Percentiles rank a stretch among this genome's conserved stretches.
These are phyloP conservation scores for Aulographum hederae DNA, from an alignment of 2,329 filamentous ascomycete genomes.

Conservation along the genomic window DNA sequence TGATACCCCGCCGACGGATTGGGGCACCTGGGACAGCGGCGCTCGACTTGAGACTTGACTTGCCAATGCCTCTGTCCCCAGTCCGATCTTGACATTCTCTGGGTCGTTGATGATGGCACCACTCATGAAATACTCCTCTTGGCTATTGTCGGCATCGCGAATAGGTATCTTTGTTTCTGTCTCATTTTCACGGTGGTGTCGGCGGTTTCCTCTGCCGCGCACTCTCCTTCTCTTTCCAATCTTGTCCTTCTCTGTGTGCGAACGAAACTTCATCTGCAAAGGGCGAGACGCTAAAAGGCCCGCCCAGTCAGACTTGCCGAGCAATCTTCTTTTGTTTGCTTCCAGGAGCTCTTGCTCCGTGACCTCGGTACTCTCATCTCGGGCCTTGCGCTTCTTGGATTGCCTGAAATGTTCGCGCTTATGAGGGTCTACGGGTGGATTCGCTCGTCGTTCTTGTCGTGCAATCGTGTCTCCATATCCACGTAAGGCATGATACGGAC, in stretches of 20 bases:
- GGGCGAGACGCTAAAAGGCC: conserved; percentile 13
- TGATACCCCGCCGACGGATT: neutral
- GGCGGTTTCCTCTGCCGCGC: neutral
- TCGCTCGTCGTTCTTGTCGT: neutral
- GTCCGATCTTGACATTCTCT: too few species aligned
- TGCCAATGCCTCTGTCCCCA: too few species aligned
- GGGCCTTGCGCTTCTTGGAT: neutral
- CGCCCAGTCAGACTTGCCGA: conserved; percentile 16
- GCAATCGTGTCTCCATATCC: neutral
- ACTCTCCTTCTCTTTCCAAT: neutral
- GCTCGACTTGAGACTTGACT: neutral
- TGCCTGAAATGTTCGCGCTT: neutral
- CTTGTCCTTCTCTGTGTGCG: neutral
- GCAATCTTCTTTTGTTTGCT: conserved; percentile 9
- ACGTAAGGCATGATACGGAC: neutral
- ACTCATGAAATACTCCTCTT: too few species aligned
- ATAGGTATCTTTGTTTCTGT: too few species aligned
- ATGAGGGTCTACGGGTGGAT: neutral
- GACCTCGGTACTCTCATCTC: conserved; percentile 9
- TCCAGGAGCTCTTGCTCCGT: conserved; percentile 1
- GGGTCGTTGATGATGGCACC: too few species aligned
- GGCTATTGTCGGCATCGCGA: too few species aligned
- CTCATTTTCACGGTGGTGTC: too few species aligned
- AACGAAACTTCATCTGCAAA: conserved; percentile 9
- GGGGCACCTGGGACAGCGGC: neutral